These are phyloP conservation scores for Ascochyta pisi DNA, from an alignment of 2,329 filamentous ascomycete species.

Conservation along the genomic window DNA sequence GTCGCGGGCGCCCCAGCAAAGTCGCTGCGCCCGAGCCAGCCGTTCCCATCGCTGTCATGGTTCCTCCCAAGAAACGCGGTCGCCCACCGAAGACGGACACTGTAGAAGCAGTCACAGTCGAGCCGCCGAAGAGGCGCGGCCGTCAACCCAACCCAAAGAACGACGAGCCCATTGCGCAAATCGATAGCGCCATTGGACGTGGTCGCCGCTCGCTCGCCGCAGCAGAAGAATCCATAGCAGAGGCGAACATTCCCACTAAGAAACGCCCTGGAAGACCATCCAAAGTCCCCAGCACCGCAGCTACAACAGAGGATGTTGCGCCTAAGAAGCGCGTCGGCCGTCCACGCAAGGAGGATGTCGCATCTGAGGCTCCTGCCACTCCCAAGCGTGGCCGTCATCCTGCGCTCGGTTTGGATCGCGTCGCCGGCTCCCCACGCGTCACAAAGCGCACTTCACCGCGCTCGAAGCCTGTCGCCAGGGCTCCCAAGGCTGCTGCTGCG, in stretches of 20 bases:
- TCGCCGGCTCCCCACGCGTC: slow-evolving; percentile 31
- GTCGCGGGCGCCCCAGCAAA: slow-evolving; percentile 24
- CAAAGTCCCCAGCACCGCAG: slow-evolving; percentile 2
- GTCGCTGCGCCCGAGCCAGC: slow-evolving; percentile 11
- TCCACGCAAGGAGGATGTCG: slow-evolving; percentile 17
- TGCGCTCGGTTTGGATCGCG: slow-evolving; percentile 22
- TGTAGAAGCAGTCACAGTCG: slow-evolving; percentile 1
- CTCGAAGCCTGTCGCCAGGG: slow-evolving; percentile 14
- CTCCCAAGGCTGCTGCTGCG: slow-evolving; percentile 6
- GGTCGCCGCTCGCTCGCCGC: slow-evolving; percentile 21
- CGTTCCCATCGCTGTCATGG: slow-evolving; percentile 7
- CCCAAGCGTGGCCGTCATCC: slow-evolving; percentile 23
- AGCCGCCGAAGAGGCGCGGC: slow-evolving; percentile 31
- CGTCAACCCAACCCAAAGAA: slow-evolving; percentile 23
- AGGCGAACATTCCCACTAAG: slow-evolving; percentile 11
- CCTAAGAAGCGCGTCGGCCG: slow-evolving; percentile 29
- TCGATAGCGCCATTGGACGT: slow-evolving; percentile 20
- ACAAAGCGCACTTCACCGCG: slow-evolving; percentile 24
- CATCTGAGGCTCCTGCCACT: slow-evolving; percentile 1
- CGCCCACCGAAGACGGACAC: slow-evolving; percentile 22
- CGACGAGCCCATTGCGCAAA: slow-evolving; percentile 13
- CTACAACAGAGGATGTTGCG: slow-evolving; percentile 3
- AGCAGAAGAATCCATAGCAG: slow-evolving; percentile 5
- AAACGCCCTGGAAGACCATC: slow-evolving; percentile 18
- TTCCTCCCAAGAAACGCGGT: slow-evolving; percentile 23